Conservation (phyloP, 805 yeast genomes). For the Jamesozyma lodderae region DNA sequence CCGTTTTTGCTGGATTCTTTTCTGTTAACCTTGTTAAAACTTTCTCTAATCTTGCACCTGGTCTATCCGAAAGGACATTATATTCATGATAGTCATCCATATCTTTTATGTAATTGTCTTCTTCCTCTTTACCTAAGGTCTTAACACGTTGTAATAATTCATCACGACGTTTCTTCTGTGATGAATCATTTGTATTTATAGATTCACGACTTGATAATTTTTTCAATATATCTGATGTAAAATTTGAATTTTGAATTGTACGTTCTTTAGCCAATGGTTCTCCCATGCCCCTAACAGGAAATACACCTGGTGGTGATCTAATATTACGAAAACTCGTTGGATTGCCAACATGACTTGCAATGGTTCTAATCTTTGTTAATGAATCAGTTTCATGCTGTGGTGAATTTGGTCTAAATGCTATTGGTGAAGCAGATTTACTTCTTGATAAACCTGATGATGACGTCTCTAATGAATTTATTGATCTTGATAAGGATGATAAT, state of each 20-base stretch:
- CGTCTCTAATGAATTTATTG: background rate
- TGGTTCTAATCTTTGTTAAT: background rate
- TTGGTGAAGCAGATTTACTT: background rate
- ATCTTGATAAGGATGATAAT: background rate
- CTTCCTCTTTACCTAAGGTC: constrained; percentile 21
- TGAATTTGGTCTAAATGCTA: background rate
- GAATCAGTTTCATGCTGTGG: background rate
- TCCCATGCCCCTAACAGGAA: constrained; percentile 77
- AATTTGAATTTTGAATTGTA: constrained; percentile 42
- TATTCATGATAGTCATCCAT: constrained; percentile 15
- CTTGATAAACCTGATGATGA: background rate
- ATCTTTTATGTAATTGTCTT: constrained; percentile 17
- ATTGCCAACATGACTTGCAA: background rate
- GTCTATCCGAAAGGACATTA: constrained; percentile 28
- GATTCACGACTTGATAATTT: background rate
- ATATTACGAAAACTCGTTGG: constrained; percentile 4
- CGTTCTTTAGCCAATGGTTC: constrained; percentile 47
- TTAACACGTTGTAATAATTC: constrained; percentile 8
- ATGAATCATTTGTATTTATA: background rate
- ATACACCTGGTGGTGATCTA: constrained; percentile 63
- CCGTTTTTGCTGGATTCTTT: constrained; percentile 1
- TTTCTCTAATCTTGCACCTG: constrained; percentile 30
- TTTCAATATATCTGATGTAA: constrained; percentile 1
- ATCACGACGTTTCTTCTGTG: background rate
- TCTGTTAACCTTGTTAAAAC: constrained; percentile 22